Evolutionary conservation across 106 monocot genomes (phyloP).

Genomic region (Phalaenopsis equestris): DNA sequence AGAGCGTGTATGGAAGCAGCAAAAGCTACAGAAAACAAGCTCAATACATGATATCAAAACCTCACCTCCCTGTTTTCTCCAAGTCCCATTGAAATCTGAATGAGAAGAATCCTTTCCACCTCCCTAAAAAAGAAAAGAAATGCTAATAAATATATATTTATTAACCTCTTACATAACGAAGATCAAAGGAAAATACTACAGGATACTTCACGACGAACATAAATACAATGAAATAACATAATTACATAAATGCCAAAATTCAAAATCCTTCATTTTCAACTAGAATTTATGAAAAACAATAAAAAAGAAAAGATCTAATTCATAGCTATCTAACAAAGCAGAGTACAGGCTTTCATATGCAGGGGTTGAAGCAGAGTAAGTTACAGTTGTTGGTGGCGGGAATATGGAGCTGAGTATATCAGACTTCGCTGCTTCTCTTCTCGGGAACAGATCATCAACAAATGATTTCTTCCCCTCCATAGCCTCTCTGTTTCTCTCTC

Average conservation of each 20-base stretch:
- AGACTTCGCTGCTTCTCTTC: conserved; percentile 2
- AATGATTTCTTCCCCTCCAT: conserved; percentile 13
- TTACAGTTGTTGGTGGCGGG: not conserved
- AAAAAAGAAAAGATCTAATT: not conserved
- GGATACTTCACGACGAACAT: too few species aligned
- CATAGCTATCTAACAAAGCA: not conserved
- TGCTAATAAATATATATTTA: too few species aligned
- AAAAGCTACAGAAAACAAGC: too few species aligned
- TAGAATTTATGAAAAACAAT: not conserved
- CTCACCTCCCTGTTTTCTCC: too few species aligned
- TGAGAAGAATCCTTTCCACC: too few species aligned
- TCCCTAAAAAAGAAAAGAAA: too few species aligned
- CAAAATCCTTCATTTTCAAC: not conserved
- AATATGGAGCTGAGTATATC: conserved; percentile 11
- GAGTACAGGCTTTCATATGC: not conserved
- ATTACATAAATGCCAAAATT: not conserved
- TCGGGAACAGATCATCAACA: conserved; percentile 3
- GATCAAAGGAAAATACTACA: too few species aligned
- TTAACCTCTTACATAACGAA: too few species aligned
- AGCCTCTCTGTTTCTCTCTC: not conserved
- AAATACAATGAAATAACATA: not conserved
- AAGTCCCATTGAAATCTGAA: too few species aligned
- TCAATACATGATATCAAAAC: too few species aligned
- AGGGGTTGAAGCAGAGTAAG: not conserved
- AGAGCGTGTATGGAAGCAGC: too few species aligned